Evolutionary conservation across 768 basidiomycete genomes (phyloP), one percentile per base, ranked within the genome.

Genomic region (Tephrocybe sp.): DNA sequence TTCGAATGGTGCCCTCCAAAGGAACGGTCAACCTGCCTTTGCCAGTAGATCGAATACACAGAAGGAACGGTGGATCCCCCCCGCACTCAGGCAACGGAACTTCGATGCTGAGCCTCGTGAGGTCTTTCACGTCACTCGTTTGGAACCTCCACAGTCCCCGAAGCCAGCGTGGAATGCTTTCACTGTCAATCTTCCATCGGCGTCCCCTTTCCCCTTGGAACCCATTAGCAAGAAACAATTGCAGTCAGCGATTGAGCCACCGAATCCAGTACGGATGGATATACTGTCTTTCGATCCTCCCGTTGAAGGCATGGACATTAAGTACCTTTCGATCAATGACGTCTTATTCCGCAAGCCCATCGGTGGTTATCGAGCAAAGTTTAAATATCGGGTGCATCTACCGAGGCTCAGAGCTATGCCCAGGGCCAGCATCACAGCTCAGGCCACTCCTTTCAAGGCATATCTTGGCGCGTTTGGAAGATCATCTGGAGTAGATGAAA

Each of bases 221-320:
- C 66, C 73, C 8, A 58, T 86, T 12, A 65, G 70, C 32, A 77
- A 70, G 51, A 74, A 69, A 51, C 84, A 84, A 57, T 41, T 80
- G 13, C 62, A 70, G 30, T 54, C 71, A 26, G 75, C 77, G 52
- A 75, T 67, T 44, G 70, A 65, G 43, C 62, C 66, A 15, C 59
- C 68, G 4, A 58, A 65, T 26, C 71, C 66, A 22, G 59, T 78
- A 24, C 79, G 84, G 35, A 76, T 80, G 68, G 89, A 91, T 45
- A 76, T 84, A 22, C 69, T 87, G 24, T 84, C 86, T 2, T 88
- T 85, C 67, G 79, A 82, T 26, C 88, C 90, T 44, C 85, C 86
- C 15, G 74, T 86, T 12, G 78, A 79, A 47, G 83, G 79, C 40
- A 85, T 85, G 80, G 78, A 57, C 44, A 77, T 69, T 35, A 72